Evolutionary conservation across 2,329 filamentous ascomycete genomes (phyloP).

Genomic region (Truncatella angustata): DNA sequence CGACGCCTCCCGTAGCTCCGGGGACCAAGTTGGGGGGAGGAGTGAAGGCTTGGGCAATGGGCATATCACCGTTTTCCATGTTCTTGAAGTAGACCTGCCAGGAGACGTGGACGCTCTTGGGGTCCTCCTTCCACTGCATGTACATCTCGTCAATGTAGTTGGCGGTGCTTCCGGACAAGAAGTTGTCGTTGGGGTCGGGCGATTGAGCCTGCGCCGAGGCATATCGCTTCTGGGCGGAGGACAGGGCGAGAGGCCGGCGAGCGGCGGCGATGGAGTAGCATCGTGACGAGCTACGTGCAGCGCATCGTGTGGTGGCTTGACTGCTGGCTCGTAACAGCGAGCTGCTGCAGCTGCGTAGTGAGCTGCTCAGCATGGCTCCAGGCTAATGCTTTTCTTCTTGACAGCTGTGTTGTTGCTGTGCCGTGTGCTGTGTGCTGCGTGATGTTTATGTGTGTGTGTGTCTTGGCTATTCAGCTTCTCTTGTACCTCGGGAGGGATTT

Average conservation of each 20-base stretch:
- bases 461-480: too few relatives aligned
- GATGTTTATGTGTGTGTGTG: too few relatives aligned
- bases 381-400: constrained; percentile 34
- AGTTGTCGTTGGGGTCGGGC: constrained; percentile 87
- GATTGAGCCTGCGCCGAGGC: constrained; percentile 53
- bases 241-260: constrained; percentile 49
- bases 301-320: constrained; percentile 34
- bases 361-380: constrained; percentile 69
- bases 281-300: constrained; percentile 34
- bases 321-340: constrained; percentile 59
- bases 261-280: constrained; percentile 44
- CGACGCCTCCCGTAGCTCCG: constrained; percentile 72
- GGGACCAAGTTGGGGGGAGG: constrained; percentile 91
- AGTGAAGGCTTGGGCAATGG: constrained; percentile 94
- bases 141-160: constrained; percentile 99
- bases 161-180: constrained; percentile 93
- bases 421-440: too few relatives aligned
- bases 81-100: constrained; percentile 99
- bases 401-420: too few relatives aligned
- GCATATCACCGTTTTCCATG: constrained; percentile 98
- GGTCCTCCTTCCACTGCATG: constrained; percentile 92
- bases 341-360: constrained; percentile 63
- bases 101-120: constrained; percentile 90
- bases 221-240: constrained; percentile 49
- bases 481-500: too few relatives aligned